These are phyloP conservation scores for Talaromyces atroroseus DNA, from an alignment of 2,329 filamentous ascomycete species.

Conservation along the genomic window DNA sequence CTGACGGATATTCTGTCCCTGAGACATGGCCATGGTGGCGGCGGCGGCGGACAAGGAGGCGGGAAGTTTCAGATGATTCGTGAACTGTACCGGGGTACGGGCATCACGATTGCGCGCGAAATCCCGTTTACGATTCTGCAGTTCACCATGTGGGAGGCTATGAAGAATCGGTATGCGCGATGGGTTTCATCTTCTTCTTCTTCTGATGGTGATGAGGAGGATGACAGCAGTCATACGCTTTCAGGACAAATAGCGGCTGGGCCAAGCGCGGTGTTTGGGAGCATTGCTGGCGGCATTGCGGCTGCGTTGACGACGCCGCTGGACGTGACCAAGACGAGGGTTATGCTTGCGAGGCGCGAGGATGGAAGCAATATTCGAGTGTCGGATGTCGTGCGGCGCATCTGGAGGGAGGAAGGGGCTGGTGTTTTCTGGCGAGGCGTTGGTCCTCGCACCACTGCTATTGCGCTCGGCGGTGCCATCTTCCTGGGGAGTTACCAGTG, in stretches of 20 bases:
- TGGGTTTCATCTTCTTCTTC: constrained; percentile 18
- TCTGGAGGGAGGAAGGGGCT: constrained; percentile 49
- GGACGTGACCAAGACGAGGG: constrained; percentile 92
- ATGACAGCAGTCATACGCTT: constrained; percentile 40
- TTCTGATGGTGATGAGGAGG: neutral
- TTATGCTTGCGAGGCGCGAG: constrained; percentile 75
- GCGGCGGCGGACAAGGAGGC: constrained; percentile 36
- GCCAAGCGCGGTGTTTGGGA: constrained; percentile 82
- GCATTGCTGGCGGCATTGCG: constrained; percentile 74
- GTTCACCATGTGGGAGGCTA: constrained; percentile 91
- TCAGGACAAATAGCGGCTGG: constrained; percentile 56
- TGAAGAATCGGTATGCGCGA: constrained; percentile 58
- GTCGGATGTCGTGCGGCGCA: constrained; percentile 54
- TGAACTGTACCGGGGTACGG: constrained; percentile 87
- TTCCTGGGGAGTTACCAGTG: constrained; percentile 93
- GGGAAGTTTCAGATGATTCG: constrained; percentile 58
- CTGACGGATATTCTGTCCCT: constrained; percentile 63
- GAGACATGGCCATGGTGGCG: constrained; percentile 28
- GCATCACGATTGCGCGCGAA: constrained; percentile 88
- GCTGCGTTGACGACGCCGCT: constrained; percentile 86
- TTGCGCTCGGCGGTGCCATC: constrained; percentile 86
- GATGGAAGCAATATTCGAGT: constrained; percentile 42
- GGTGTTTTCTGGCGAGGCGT: constrained; percentile 47
- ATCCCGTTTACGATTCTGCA: constrained; percentile 97
- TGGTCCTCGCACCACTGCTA: constrained; percentile 86